phyloP scores from a whole-genome alignment of 352 stramenopile species.

The Pythium angustatum region DNA sequence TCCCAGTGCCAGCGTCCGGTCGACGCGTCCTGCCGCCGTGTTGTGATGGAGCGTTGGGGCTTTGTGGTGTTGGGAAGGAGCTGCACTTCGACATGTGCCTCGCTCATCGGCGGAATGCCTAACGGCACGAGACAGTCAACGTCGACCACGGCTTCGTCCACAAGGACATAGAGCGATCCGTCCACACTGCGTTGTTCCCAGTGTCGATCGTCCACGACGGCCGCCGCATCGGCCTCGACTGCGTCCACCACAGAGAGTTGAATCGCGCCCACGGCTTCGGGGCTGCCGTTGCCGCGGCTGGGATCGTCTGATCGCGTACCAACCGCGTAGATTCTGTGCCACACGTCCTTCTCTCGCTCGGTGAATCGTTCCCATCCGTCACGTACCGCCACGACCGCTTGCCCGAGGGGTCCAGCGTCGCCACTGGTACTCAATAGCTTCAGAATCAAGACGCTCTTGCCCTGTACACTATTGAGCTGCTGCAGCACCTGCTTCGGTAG shows the following conservation, averaged over 20 bases:
- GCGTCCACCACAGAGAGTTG: constrained; percentile 17
- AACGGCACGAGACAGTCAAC: background rate
- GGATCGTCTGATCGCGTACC: background rate
- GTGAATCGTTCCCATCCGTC: constrained; percentile 17
- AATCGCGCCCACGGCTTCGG: constrained; percentile 18
- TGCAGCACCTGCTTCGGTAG: background rate
- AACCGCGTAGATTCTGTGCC: constrained; percentile 25
- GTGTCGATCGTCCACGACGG: background rate
- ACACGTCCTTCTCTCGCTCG: constrained; percentile 9
- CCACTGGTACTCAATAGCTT: constrained; percentile 5
- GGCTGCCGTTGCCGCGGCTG: constrained; percentile 8
- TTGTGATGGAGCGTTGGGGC: constrained; percentile 3
- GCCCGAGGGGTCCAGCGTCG: background rate
- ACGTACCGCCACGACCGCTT: constrained; percentile 15
- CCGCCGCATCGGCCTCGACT: background rate
- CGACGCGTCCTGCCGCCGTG: constrained; percentile 5
- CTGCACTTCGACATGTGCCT: constrained; percentile 12
- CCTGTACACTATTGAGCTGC: background rate
- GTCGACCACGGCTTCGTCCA: constrained; percentile 8
- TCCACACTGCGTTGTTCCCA: background rate
- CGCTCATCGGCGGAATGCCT: background rate
- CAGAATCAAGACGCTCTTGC: constrained; percentile 13
- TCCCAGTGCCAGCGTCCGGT: constrained; percentile 20
- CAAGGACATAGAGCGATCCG: constrained; percentile 15
- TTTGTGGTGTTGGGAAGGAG: background rate